phyloP scores from a whole-genome alignment of 2,329 filamentous ascomycete genomes.

The Aspergillus piperis region DNA sequence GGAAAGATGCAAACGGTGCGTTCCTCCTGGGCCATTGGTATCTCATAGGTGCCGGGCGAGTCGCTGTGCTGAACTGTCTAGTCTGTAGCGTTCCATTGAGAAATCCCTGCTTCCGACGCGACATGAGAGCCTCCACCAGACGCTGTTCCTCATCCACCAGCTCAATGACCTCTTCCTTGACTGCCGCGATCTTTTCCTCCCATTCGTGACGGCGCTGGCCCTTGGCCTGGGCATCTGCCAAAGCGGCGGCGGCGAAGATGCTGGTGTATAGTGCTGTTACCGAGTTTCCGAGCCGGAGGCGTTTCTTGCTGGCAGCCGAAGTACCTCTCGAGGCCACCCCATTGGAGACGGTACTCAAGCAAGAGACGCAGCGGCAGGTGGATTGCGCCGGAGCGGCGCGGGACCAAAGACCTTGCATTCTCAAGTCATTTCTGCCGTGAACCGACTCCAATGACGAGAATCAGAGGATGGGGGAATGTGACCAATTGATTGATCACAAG shows the following conservation, averaged over 20 bases:
- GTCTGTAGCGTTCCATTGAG: conserved; percentile 26
- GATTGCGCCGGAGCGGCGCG: conserved; percentile 41
- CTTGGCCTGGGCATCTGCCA: conserved; percentile 45
- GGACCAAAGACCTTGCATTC: conserved; percentile 49
- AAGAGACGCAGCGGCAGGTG: conserved; percentile 46
- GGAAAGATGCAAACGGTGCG: conserved; percentile 6
- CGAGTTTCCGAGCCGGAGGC: conserved; percentile 45
- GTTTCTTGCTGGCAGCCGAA: conserved; percentile 39
- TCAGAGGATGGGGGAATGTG: not conserved
- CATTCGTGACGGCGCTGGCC: conserved; percentile 42
- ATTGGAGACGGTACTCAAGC: conserved; percentile 38
- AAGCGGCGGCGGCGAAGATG: conserved; percentile 45
- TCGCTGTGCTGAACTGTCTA: conserved; percentile 28
- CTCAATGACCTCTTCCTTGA: conserved; percentile 44
- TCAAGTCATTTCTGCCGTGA: conserved; percentile 33
- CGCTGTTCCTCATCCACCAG: conserved; percentile 43
- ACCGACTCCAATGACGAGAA: not conserved
- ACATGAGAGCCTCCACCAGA: conserved; percentile 35
- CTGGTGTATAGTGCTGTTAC: conserved; percentile 48
- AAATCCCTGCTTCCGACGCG: conserved; percentile 23
- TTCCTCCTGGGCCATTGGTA: conserved; percentile 11
- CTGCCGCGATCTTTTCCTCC: conserved; percentile 46
- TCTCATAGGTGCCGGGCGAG: conserved; percentile 17
- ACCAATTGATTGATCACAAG: conserved; percentile 20
- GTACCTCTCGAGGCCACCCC: conserved; percentile 38